phyloP scores from a whole-genome alignment of 306 rosid species.

The Lotus japonicus region DNA sequence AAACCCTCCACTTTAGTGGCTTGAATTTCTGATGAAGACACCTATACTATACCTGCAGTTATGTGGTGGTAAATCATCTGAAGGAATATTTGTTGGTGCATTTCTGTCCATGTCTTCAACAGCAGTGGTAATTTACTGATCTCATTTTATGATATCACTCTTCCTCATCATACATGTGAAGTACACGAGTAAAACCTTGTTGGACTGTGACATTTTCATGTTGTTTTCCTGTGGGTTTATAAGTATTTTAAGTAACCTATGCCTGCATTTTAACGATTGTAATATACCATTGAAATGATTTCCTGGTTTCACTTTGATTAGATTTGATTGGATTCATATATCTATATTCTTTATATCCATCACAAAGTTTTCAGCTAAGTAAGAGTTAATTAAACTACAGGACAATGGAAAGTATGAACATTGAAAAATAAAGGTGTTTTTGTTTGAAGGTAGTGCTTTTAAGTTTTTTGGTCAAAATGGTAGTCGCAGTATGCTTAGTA shows the following conservation, averaged over 20 bases:
- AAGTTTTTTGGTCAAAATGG: neutral
- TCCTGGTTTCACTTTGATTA: neutral
- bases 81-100: slow-evolving; percentile 86
- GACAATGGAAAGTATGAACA: slow-evolving; percentile 3
- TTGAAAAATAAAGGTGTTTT: slow-evolving; percentile 2
- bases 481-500: slow-evolving; percentile 10
- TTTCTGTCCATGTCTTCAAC: slow-evolving; percentile 94
- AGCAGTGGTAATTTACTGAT: slow-evolving; percentile 69
- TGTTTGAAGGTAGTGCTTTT: slow-evolving; percentile 4
- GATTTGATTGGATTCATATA: slow-evolving; percentile 8
- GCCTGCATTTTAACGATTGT: slow-evolving; percentile 1
- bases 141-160: slow-evolving; percentile 7
- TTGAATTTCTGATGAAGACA: slow-evolving; percentile 30
- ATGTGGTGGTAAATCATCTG: slow-evolving; percentile 94
- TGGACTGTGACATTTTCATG: neutral
- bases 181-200: slow-evolving; percentile 2
- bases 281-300: slow-evolving; percentile 2
- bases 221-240: neutral
- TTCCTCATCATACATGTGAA: slow-evolving; percentile 1
- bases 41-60: slow-evolving; percentile 58
- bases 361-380: neutral
- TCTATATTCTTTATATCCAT: slow-evolving; percentile 3
- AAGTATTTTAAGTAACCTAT: slow-evolving; percentile 1
- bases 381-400: slow-evolving; percentile 4
- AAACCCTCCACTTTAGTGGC: neutral